These are phyloP conservation scores for Sphaceloma murrayae DNA, from an alignment of 2,329 filamentous ascomycete genomes.

Conservation along the genomic window DNA sequence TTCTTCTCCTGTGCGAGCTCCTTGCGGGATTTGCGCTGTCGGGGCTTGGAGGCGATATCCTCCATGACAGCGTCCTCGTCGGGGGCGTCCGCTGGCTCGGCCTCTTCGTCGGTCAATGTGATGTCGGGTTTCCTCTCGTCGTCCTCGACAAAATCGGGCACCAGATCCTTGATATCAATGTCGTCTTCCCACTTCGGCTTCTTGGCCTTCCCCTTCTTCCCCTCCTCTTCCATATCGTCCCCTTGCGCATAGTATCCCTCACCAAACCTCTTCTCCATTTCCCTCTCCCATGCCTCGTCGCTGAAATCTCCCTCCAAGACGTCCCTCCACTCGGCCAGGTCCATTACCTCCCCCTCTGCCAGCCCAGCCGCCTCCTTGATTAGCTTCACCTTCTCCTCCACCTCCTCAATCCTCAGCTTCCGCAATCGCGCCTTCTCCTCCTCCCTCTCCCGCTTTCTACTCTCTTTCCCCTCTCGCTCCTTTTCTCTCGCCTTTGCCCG, in stretches of 20 bases:
- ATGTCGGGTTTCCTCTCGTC: conserved; percentile 43
- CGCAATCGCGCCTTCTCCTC: conserved; percentile 75
- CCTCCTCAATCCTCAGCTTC: conserved; percentile 83
- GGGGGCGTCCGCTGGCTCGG: conserved; percentile 31
- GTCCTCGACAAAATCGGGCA: conserved; percentile 74
- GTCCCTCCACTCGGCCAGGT: conserved; percentile 72
- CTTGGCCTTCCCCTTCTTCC: conserved; percentile 57
- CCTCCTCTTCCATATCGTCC: conserved; percentile 43
- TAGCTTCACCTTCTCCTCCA: conserved; percentile 74
- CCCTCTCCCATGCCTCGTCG: conserved; percentile 77
- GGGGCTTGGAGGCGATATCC: conserved; percentile 23
- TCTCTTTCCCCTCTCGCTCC: conserved; percentile 68
- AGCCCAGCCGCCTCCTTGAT: conserved; percentile 85
- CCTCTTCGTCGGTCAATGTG: conserved; percentile 47
- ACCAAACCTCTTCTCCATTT: conserved; percentile 82
- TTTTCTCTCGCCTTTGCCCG: conserved; percentile 70
- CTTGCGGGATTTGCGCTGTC: conserved; percentile 36
- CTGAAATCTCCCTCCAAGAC: conserved; percentile 86
- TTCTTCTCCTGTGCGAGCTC: conserved; percentile 47
- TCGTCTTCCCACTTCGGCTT: conserved; percentile 95
- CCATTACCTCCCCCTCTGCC: conserved; percentile 50
- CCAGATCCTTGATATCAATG: conserved; percentile 88
- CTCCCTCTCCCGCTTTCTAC: conserved; percentile 63
- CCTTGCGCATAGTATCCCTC: conserved; percentile 77
- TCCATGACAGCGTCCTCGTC: conserved; percentile 36